Conservation (phyloP, 495 filamentous ascomycete genomes). For the Chaetomium tenue region DNA sequence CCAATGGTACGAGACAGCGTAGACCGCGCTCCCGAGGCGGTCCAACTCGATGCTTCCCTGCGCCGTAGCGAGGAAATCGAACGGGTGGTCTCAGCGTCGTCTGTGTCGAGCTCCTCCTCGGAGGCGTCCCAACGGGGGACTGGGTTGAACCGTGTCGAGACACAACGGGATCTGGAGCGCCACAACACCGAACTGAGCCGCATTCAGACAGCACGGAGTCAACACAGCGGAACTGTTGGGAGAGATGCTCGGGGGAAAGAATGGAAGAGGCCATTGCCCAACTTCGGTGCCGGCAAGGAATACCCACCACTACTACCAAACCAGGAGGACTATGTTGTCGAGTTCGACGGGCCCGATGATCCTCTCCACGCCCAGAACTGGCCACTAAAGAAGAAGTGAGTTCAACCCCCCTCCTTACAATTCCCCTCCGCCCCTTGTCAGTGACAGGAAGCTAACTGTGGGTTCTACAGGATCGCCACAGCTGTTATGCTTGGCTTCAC, state of each 20-base stretch:
- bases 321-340: constrained; percentile 81
- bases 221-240: constrained; percentile 76
- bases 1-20: constrained; percentile 47
- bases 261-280: constrained; percentile 56
- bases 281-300: constrained; percentile 70
- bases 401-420: constrained; percentile 3
- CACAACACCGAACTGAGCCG: constrained; percentile 72
- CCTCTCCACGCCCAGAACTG: constrained; percentile 83
- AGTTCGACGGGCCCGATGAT: constrained; percentile 77
- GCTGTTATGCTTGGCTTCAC: constrained; percentile 75
- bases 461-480: constrained; percentile 52
- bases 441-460: constrained; percentile 26
- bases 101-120: constrained; percentile 48
- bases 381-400: constrained; percentile 71
- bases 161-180: constrained; percentile 65
- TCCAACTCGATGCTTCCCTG: constrained; percentile 44
- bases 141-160: constrained; percentile 59
- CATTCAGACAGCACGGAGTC: constrained; percentile 70
- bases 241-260: constrained; percentile 47
- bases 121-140: constrained; percentile 24
- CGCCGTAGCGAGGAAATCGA: constrained; percentile 49
- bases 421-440: not conserved
- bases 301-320: constrained; percentile 71
- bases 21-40: constrained; percentile 52
- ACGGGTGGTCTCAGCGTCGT: constrained; percentile 48